Evolutionary conservation across 495 filamentous ascomycete genomes (phyloP).

Genomic region (Penicillium silybi): DNA sequence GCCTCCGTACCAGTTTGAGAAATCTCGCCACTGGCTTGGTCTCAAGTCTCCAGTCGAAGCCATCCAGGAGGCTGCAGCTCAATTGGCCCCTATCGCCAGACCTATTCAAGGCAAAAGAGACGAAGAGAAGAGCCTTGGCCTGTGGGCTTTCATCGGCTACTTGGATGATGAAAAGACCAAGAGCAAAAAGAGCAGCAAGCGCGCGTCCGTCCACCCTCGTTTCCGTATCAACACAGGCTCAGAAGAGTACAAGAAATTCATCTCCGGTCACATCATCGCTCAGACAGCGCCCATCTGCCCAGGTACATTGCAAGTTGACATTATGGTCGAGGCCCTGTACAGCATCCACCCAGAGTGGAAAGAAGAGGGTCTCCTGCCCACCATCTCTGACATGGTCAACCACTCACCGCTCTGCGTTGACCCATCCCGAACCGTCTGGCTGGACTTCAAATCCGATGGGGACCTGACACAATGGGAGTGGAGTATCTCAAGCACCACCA

Average conservation of each 20-base stretch:
- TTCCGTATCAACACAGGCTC: slow-evolving; percentile 48
- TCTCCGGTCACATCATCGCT: slow-evolving; percentile 43
- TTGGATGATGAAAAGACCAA: slow-evolving; percentile 19
- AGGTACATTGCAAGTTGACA: slow-evolving; percentile 42
- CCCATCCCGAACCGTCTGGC: slow-evolving; percentile 31
- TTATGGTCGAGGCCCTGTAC: slow-evolving; percentile 44
- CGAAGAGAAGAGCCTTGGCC: neutral
- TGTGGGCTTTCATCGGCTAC: slow-evolving; percentile 43
- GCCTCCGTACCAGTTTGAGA: slow-evolving; percentile 55
- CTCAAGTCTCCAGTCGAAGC: slow-evolving; percentile 12
- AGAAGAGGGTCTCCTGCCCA: slow-evolving; percentile 21
- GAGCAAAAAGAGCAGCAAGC: neutral
- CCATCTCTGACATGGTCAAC: slow-evolving; percentile 37
- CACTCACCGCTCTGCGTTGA: slow-evolving; percentile 45
- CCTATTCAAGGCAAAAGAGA: neutral
- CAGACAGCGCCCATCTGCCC: slow-evolving; percentile 47
- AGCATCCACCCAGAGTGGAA: slow-evolving; percentile 33
- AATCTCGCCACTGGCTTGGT: slow-evolving; percentile 38
- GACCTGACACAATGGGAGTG: neutral
- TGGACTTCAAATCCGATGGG: slow-evolving; percentile 23
- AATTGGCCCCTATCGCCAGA: neutral
- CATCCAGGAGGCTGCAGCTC: too few species aligned
- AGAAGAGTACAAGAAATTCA: slow-evolving; percentile 32
- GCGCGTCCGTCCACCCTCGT: slow-evolving; percentile 12
- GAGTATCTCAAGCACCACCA: neutral